Evolutionary conservation across 805 yeast genomes (phyloP), one percentile per base, ranked within the genome.

Genomic region (Suhomyces sp.): DNA sequence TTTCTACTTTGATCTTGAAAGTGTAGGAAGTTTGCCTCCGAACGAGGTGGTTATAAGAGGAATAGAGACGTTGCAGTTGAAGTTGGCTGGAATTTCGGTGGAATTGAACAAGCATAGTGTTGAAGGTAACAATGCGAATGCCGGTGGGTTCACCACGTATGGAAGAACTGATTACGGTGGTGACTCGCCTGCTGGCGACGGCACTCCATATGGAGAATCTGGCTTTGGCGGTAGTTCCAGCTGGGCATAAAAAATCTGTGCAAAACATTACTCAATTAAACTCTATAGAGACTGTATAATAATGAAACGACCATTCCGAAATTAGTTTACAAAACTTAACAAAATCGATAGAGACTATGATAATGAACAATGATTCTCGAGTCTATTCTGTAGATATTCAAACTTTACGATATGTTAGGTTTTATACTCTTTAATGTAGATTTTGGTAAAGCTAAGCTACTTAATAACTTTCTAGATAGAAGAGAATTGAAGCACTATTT

Each of bases 1-100:
- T 57, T 94, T 85, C 62, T 94, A 94, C 69, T 73, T 93, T 64
- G 93, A 89, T 59, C 88, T 96, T 8, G 99, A 94, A 70, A 89
- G 97, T 1, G 87, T 92, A 12, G 99, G 99, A 3, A 83, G 86
- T 47, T 81, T 94, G 53, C 82, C 88, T 50, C 96, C 97, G 1
- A 88, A 91, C 63, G 96, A 89, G 59, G 97, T 94, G 25, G 89
- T 94, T 20, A 72, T 84, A 48, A 84, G 92, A 61, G 92, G 97
- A 46, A 84, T 96, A 58, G 85, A 82, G 49, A 91, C 91, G 29
- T 73, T 94, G 60, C 97, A 91, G 68, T 85, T 85, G 71, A 94
- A 94, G 71, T 83, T 94, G 46, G 99, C 97, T 10, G 88, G 89
- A 53, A 85, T 94, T 52, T 82, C 88, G 53, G 80, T 85, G 69